Conservation (phyloP, 305 asterid species). For the Vinca major region DNA sequence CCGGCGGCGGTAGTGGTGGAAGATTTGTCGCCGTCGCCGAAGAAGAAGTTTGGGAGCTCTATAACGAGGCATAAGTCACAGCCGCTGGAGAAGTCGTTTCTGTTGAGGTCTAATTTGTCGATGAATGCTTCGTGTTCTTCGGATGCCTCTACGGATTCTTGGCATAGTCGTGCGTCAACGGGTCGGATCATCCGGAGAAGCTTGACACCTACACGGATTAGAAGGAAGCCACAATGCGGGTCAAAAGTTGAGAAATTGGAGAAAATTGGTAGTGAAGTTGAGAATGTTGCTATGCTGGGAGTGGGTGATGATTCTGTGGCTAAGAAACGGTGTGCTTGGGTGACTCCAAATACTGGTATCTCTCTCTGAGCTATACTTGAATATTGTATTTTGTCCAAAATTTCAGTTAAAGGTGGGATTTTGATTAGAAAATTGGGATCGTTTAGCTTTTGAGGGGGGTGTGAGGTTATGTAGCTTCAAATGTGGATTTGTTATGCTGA, state of each 20-base stretch:
- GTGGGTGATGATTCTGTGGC: slow-evolving; percentile 34
- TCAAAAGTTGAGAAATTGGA: slow-evolving; percentile 33
- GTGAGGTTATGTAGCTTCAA: neutral
- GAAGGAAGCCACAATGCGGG: slow-evolving; percentile 47
- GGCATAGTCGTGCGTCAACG: slow-evolving; percentile 75
- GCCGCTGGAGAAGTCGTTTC: slow-evolving; percentile 31
- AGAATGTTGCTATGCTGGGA: slow-evolving; percentile 28
- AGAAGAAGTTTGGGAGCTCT: slow-evolving; percentile 33
- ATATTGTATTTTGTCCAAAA: neutral
- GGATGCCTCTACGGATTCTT: slow-evolving; percentile 79
- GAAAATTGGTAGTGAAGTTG: slow-evolving; percentile 33
- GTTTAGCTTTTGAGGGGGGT: neutral
- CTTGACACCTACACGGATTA: slow-evolving; percentile 21
- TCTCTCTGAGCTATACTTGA: neutral
- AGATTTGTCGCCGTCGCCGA: slow-evolving; percentile 32
- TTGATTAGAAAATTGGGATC: neutral
- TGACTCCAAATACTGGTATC: slow-evolving; percentile 72
- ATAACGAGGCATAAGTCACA: slow-evolving; percentile 53
- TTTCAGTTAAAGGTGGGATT: neutral
- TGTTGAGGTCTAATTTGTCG: slow-evolving; percentile 44
- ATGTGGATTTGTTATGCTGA: neutral
- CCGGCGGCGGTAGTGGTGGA: slow-evolving; percentile 20
- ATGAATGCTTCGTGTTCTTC: slow-evolving; percentile 84
- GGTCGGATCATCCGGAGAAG: slow-evolving; percentile 53
- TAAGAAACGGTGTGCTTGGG: slow-evolving; percentile 87